These are phyloP conservation scores for Parascedosporium putredinis DNA, from an alignment of 2,329 filamentous ascomycete genomes.

Conservation along the genomic window DNA sequence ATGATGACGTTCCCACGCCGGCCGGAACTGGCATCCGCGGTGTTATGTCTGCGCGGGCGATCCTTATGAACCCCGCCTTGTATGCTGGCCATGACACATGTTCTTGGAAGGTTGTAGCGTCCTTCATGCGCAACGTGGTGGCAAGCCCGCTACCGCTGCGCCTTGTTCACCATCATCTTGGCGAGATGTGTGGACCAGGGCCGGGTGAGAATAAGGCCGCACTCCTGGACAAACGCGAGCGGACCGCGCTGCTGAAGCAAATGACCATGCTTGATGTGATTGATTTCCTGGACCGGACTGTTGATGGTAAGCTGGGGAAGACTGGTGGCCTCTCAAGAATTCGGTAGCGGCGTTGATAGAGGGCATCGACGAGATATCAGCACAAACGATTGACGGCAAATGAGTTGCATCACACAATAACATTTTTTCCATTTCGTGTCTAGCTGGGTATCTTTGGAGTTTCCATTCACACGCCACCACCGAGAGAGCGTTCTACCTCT, in stretches of 20 bases:
- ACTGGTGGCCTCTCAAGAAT: background rate
- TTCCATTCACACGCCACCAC: background rate
- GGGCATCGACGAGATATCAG: background rate
- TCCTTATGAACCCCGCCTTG: slow-evolving; percentile 57
- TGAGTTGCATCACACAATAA: too few relatives aligned
- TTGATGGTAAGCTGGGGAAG: slow-evolving; percentile 18
- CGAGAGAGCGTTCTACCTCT: too few relatives aligned
- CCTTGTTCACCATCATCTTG: slow-evolving; percentile 54
- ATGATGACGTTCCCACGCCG: slow-evolving; percentile 15
- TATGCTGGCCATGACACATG: slow-evolving; percentile 48
- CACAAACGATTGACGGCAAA: too few relatives aligned
- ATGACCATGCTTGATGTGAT: slow-evolving; percentile 46
- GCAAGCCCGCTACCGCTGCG: slow-evolving; percentile 51
- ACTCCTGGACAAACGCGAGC: slow-evolving; percentile 46
- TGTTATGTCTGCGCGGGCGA: slow-evolving; percentile 60
- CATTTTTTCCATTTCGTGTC: background rate
- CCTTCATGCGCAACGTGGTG: slow-evolving; percentile 49
- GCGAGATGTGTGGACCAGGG: slow-evolving; percentile 54
- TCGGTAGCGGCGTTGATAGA: background rate
- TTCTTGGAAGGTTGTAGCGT: slow-evolving; percentile 52
- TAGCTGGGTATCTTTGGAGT: background rate
- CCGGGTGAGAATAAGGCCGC: slow-evolving; percentile 40
- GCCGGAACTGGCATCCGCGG: slow-evolving; percentile 43
- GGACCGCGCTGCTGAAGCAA: slow-evolving; percentile 36
- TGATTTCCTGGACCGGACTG: slow-evolving; percentile 47